Base-by-base conservation (phyloP, 495 filamentous ascomycete genomes). In the Thermochaetoides thermophila region DNA sequence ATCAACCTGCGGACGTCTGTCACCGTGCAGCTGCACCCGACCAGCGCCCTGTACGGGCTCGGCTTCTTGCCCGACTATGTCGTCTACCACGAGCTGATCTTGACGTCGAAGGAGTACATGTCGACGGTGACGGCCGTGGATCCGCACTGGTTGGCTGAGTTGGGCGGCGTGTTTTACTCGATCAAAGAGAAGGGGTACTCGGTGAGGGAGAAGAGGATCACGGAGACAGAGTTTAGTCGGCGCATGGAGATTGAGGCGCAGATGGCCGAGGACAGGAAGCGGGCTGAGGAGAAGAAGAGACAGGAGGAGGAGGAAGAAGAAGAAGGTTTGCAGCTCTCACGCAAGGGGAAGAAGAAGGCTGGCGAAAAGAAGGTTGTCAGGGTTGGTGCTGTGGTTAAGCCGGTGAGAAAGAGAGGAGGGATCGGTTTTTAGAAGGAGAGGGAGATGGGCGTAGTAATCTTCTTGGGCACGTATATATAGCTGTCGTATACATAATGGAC, bases 91-190 rank as follows among this genome's bases (percentile, higher is more conserved):
- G 91, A 99, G 57, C 71, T 99, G 43, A 95, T 95, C 43, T 71
- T 96, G 28, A 99, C 91, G 0, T 81, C 75, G 32, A 95, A 93
- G 52, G 91, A 96, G 58, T 99, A 96, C 63, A 96, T 99, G 87
- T 87, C 80, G 3, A 92, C 82, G 2, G 91, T 99, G 18, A 99
- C 91, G 5, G 73, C 84, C 1, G 89, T 99, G 3, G 91, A 99
- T 54, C 87, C 91, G 30, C 84, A 92, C 46, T 99, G 91, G 91
- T 74, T 99, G 44, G 91, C 91, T 11, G 89, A 99, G 48, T 69
- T 99, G 14, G 91, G 91, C 14, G 91, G 85, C n/a, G 91, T 99
- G 16, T 99, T 96, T 59, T 99, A 96, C 60, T 85, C 79, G 9
- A 73, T 96, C 50, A 95, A 94, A 59, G 87, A 96, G 61, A 99